Percentiles rank a stretch among this genome's conserved stretches.
Conservation (phyloP, 2,329 filamentous ascomycete species). For the Lachnellula hyalina region DNA sequence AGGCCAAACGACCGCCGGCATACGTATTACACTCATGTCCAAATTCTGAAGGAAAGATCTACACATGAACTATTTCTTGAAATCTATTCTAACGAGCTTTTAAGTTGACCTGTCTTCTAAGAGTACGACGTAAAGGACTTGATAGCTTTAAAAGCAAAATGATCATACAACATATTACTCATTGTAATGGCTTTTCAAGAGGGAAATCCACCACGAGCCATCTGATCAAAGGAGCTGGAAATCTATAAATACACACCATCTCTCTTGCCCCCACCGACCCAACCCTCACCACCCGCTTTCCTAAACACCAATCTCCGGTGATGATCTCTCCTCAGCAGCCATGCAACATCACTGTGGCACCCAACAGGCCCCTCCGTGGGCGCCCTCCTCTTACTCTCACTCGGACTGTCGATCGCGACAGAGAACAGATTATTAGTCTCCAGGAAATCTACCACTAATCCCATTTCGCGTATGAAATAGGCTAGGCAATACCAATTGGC, state of each 20-base stretch:
- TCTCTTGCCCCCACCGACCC: neutral
- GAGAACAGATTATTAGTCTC: slow-evolving; percentile 3
- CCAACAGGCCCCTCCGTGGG: neutral
- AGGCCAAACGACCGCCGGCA: no score
- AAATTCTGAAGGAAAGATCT: no score
- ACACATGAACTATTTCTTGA: no score
- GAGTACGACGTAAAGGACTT: no score
- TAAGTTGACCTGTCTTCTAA: no score
- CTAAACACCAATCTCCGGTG: slow-evolving; percentile 1
- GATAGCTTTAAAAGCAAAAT: no score
- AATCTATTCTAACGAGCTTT: no score
- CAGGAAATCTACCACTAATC: slow-evolving; percentile 4
- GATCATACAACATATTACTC: no score
- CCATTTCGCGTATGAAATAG: slow-evolving; percentile 7
- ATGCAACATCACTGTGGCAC: neutral
- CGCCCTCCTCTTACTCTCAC: neutral
- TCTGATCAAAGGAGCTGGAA: neutral
- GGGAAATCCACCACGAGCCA: neutral
- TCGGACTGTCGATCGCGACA: slow-evolving; percentile 3
- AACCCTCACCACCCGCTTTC: slow-evolving; percentile 1
- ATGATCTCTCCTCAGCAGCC: slow-evolving; percentile 3
- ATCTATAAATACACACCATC: neutral
- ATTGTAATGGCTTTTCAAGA: neutral
- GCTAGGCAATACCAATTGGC: slow-evolving; percentile 5
- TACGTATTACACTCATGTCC: no score